Base-by-base conservation (phyloP, 1,139 yeast genomes). In the Candida tetrigidarum region DNA sequence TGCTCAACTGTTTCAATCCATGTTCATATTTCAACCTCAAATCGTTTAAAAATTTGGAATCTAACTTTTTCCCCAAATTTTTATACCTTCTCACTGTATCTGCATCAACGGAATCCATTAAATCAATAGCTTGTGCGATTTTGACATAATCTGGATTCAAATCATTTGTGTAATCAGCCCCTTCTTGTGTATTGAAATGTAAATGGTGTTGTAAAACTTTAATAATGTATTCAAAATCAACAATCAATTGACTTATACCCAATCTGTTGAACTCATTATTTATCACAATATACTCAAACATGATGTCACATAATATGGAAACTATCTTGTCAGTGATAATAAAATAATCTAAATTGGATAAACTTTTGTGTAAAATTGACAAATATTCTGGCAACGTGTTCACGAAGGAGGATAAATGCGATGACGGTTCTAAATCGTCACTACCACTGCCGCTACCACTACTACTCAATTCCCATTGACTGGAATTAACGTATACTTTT, bases 241-340 rank as follows among this genome's bases (percentile, higher is more conserved):
- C 52, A 5, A 66, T 58, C 18, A 90, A 67, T 56, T 86, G 92
- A 6, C 55, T 53, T 1, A 83, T 76, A 0, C 96, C 96, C 1
- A 51, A 41, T 11, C 56, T 51, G 37, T 76, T 77, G 63, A 90
- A 90, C 50, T 72, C 77, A 58, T 86, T 86, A 42, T 83, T 78
- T 50, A 84, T 81, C 39, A 86, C 69, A 40, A 86, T 74, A 45
- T 80, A 79, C 51, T 83, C 86, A 56, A 75, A 70, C 50, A 84
- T 63, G 38, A 81, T 73, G 23, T 65, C 64, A 8, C 83, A 76
- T 20, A 86, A 56, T 1, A 74, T 64, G 6, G 71, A 60, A 0
- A 85, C 72, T 2, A 84, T 63, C 26, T 60, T 60, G 42, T 71
- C 67, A 23, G 69, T 47, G 20, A 69, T 47, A 25, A 66, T 30